Conservation (phyloP, 306 rosid species). For the Crataegus laevigata region DNA sequence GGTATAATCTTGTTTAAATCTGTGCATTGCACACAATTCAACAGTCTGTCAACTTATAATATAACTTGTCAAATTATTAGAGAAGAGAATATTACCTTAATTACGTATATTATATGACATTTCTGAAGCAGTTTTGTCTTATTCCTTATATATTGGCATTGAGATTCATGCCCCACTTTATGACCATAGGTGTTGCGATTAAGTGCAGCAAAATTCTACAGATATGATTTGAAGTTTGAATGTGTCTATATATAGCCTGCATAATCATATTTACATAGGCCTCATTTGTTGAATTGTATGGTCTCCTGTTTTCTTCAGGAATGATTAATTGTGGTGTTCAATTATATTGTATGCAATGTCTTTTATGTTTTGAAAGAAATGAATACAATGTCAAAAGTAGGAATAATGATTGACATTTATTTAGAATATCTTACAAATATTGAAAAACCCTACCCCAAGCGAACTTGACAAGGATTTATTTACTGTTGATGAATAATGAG, state of each 20-base stretch:
- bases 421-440: neutral
- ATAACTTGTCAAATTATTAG: neutral
- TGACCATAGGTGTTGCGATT: neutral
- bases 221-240: conserved; percentile 6
- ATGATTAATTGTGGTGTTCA: neutral
- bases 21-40: neutral
- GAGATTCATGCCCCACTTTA: neutral
- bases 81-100: neutral
- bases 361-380: neutral
- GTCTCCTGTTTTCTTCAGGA: neutral
- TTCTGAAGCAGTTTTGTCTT: neutral
- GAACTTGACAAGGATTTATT: neutral
- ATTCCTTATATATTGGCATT: no score
- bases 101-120: neutral
- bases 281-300: neutral
- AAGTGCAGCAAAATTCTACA: conserved; percentile 4
- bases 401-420: neutral
- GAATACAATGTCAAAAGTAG: conserved; percentile 2
- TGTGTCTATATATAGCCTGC: conserved; percentile 2
- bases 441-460: neutral
- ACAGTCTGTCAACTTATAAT: neutral
- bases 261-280: neutral
- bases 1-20: neutral
- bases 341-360: neutral
- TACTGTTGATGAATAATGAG: neutral